A percentile compares a stretch with the other conserved stretches of the same genome.
Evolutionary conservation across 805 yeast genomes (phyloP).

Genomic region (Saccharomycopsis lassenensis): DNA sequence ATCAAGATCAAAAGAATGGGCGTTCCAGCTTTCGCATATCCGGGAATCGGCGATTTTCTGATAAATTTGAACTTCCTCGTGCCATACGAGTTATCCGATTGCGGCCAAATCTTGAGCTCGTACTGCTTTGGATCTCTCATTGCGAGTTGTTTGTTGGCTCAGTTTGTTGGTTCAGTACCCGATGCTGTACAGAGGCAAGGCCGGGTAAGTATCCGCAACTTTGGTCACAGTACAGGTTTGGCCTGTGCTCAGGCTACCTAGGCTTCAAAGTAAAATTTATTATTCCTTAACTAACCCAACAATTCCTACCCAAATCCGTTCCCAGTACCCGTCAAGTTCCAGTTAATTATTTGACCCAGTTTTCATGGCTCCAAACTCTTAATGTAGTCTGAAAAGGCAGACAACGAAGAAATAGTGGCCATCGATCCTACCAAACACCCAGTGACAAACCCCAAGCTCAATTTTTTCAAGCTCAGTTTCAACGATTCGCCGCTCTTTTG

Average conservation of each 20-base stretch:
- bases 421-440: slow-evolving; percentile 10
- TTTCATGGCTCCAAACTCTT: too few relatives aligned
- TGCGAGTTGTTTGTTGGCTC: neutral
- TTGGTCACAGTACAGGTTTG: too few relatives aligned
- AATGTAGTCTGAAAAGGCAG: too few relatives aligned
- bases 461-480: slow-evolving; percentile 7
- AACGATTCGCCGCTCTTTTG: slow-evolving; percentile 1
- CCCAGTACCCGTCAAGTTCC: too few relatives aligned
- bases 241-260: too few relatives aligned
- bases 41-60: slow-evolving; percentile 10
- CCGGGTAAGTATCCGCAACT: too few relatives aligned
- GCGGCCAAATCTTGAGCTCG: slow-evolving; percentile 16
- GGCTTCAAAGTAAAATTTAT: too few relatives aligned
- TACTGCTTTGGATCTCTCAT: slow-evolving; percentile 10
- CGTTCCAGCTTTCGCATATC: slow-evolving; percentile 1
- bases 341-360: too few relatives aligned
- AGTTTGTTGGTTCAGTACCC: too few relatives aligned
- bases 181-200: too few relatives aligned
- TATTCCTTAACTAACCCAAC: too few relatives aligned
- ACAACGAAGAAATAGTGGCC: slow-evolving; percentile 13
- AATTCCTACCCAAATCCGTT: too few relatives aligned
- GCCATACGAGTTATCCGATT: slow-evolving; percentile 4
- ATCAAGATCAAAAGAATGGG: neutral
- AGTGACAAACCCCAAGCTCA: slow-evolving; percentile 12
- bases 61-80: slow-evolving; percentile 12